Percentiles rank a stretch among this genome's conserved stretches.
phyloP scores from a whole-genome alignment of 805 yeast species.

The Wickerhamiella galacta region DNA sequence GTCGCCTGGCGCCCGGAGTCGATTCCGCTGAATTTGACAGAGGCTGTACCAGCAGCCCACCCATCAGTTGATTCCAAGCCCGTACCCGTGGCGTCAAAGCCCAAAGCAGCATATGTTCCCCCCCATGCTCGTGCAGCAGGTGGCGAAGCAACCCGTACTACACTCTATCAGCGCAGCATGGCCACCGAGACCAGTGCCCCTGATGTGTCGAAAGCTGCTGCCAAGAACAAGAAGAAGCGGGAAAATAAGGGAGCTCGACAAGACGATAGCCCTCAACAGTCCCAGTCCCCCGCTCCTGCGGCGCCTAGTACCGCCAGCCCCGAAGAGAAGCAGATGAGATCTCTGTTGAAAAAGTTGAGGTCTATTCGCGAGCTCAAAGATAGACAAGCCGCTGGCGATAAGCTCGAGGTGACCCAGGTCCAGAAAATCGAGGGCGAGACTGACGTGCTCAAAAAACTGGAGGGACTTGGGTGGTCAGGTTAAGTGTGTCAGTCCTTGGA shows the following conservation, averaged over 20 bases:
- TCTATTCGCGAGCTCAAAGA: constrained; percentile 86
- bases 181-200: constrained; percentile 20
- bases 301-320: constrained; percentile 26
- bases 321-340: constrained; percentile 86
- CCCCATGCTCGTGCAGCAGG: constrained; percentile 65
- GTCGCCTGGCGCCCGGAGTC: constrained; percentile 74
- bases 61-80: constrained; percentile 37
- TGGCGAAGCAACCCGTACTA: constrained; percentile 19
- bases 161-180: constrained; percentile 14
- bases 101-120: constrained; percentile 88
- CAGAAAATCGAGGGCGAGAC: constrained; percentile 78
- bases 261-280: constrained; percentile 1
- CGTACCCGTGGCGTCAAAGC: constrained; percentile 34
- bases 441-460: constrained; percentile 59
- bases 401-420: constrained; percentile 82
- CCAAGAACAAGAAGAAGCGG: constrained; percentile 62
- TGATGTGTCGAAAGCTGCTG: constrained; percentile 45
- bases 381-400: constrained; percentile 70
- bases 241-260: constrained; percentile 17
- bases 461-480: constrained; percentile 50
- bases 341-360: constrained; percentile 77
- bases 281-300: constrained; percentile 14
- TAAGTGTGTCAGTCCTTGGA: too few relatives aligned
- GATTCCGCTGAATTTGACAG: constrained; percentile 31
- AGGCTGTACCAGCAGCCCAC: constrained; percentile 48